phyloP scores from a whole-genome alignment of 306 rosid genomes.

The Gillenia trifoliata region DNA sequence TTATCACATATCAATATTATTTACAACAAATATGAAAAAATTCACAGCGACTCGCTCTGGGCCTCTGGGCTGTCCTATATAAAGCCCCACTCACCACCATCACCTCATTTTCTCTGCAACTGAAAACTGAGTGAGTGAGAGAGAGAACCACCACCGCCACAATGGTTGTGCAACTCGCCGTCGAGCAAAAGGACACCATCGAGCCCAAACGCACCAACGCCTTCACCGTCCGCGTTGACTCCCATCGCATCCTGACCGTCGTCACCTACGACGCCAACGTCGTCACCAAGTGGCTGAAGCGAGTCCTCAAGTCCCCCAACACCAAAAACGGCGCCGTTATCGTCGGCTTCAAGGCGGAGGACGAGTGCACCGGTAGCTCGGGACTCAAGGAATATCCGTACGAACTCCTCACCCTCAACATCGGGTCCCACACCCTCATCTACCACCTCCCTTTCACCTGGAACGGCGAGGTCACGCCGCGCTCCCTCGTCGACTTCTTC shows the following conservation, averaged over 20 bases:
- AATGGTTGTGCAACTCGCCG: constrained; percentile 12
- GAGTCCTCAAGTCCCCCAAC: neutral
- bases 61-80: neutral
- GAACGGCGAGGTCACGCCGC: neutral
- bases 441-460: neutral
- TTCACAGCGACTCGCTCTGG: no score
- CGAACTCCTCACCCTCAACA: constrained; percentile 16
- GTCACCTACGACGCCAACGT: neutral
- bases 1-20: no score
- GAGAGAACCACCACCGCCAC: neutral
- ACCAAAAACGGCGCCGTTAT: neutral
- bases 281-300: constrained; percentile 12
- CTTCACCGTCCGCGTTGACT: constrained; percentile 17
- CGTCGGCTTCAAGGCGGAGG: neutral
- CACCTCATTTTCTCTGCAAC: neutral
- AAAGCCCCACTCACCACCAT: neutral
- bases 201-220: neutral
- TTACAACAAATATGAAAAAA: no score
- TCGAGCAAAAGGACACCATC: neutral
- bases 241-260: constrained; percentile 30
- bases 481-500: constrained; percentile 7
- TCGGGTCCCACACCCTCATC: constrained; percentile 19
- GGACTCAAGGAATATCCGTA: neutral
- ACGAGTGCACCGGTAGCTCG: neutral
- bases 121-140: neutral